Evolutionary conservation across 768 basidiomycete species (phyloP).

Genomic region (Leccinum ochraceum): DNA sequence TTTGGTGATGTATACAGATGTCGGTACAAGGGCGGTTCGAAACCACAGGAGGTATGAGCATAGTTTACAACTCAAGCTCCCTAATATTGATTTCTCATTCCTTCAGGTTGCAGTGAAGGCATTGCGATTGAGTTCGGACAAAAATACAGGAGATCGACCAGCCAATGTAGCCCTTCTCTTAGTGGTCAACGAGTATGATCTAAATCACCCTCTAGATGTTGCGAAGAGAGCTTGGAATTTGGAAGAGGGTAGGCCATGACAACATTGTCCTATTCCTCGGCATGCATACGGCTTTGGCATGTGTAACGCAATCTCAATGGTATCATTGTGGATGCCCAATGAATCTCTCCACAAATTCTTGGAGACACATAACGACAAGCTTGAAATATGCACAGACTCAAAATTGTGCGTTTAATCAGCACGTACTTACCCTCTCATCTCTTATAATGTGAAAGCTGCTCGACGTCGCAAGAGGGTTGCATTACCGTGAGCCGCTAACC

Average conservation of each 20-base stretch:
- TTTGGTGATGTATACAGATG: constrained; percentile 1
- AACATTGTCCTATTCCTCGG: not conserved
- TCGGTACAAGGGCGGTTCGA: not conserved
- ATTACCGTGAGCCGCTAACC: not conserved
- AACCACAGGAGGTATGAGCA: not conserved
- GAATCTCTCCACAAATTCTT: not conserved
- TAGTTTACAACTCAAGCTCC: not conserved
- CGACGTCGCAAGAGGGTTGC: not conserved
- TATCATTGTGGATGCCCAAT: constrained; percentile 1
- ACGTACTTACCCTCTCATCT: not conserved
- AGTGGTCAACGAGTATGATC: not conserved
- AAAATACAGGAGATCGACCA: not conserved
- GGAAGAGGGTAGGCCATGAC: not conserved
- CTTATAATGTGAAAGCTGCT: not conserved
- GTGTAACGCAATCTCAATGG: not conserved
- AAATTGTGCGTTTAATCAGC: not conserved
- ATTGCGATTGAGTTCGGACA: not conserved
- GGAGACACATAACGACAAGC: not conserved
- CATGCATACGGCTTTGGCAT: not conserved
- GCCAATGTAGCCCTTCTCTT: not conserved
- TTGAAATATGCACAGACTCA: not conserved
- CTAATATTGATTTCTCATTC: too few species aligned
- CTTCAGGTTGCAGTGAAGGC: constrained; percentile 1
- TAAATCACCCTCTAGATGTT: not conserved
- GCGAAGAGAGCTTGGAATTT: not conserved